Percentiles rank a stretch among this genome's conserved stretches.
phyloP scores from a whole-genome alignment of 192 early-diverging fungal genomes.

The Oehlia diaphana region DNA sequence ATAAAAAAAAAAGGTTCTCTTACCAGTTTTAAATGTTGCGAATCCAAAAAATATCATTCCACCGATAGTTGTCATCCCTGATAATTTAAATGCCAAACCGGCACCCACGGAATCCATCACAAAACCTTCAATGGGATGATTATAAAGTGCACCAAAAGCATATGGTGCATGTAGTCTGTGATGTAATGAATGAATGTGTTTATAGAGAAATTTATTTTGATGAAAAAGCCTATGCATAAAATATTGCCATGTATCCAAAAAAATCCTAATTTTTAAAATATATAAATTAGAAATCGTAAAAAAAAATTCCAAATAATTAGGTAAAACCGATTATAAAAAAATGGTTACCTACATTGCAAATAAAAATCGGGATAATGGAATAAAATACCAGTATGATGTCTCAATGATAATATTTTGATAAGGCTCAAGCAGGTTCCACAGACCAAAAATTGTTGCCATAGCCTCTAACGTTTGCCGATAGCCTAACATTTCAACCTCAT shows the following conservation, averaged over 20 bases:
- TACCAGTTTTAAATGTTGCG: conserved; percentile 71
- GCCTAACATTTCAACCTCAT: neutral
- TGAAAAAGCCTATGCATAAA: conserved; percentile 76
- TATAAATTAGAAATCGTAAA: neutral
- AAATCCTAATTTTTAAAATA: conserved; percentile 30
- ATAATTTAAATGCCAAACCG: conserved; percentile 58
- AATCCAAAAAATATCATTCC: conserved; percentile 69
- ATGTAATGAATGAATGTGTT: conserved; percentile 73
- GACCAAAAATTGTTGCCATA: neutral
- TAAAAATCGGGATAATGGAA: conserved; percentile 45
- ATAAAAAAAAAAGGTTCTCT: neutral
- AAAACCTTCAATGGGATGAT: conserved; percentile 80
- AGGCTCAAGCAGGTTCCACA: neutral
- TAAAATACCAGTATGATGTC: conserved; percentile 31
- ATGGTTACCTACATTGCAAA: conserved; percentile 48
- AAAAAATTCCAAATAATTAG: neutral
- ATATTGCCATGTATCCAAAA: conserved; percentile 64
- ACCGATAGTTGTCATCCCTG: conserved; percentile 69
- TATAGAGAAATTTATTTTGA: conserved; percentile 68
- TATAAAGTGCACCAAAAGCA: conserved; percentile 82
- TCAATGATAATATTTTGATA: conserved; percentile 14
- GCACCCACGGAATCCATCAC: conserved; percentile 73
- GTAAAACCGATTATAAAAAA: neutral
- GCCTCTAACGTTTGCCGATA: neutral
- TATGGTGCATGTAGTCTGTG: conserved; percentile 76